Conservation (phyloP, 2,329 filamentous ascomycete genomes). For the Penicillium sp. region DNA sequence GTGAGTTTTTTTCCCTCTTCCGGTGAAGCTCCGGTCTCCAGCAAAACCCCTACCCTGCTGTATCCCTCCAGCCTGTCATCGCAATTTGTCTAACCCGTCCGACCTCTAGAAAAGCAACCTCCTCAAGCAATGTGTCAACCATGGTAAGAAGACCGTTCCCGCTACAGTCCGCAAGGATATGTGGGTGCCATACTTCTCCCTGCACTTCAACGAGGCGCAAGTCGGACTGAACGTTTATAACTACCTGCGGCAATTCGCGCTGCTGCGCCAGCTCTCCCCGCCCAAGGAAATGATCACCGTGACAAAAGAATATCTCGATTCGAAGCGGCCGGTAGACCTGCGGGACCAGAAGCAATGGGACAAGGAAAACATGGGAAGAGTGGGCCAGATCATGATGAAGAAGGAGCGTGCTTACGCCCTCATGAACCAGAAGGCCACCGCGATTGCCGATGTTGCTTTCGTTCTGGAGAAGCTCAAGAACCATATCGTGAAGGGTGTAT, state of each 20-base stretch:
- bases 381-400: constrained; percentile 40
- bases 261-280: constrained; percentile 50
- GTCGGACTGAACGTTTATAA: constrained; percentile 49
- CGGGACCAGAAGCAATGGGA: constrained; percentile 36
- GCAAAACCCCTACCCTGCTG: neutral
- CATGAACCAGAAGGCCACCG: constrained; percentile 59
- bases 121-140: constrained; percentile 52
- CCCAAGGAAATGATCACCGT: constrained; percentile 38
- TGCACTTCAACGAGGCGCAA: constrained; percentile 46
- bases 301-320: constrained; percentile 36
- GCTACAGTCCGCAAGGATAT: constrained; percentile 52
- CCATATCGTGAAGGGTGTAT: constrained; percentile 25
- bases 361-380: constrained; percentile 33
- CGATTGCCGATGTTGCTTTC: constrained; percentile 52
- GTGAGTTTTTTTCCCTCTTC: constrained; percentile 31
- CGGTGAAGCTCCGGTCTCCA: neutral
- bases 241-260: constrained; percentile 52
- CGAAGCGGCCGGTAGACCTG: constrained; percentile 33
- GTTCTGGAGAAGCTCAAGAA: constrained; percentile 46
- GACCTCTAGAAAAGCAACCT: constrained; percentile 41
- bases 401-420: constrained; percentile 45
- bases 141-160: constrained; percentile 57
- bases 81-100: constrained; percentile 7
- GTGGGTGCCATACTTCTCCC: constrained; percentile 53
- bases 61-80: neutral